Conservation (phyloP, 345 rosid species). For the Clarkia xantiana region DNA sequence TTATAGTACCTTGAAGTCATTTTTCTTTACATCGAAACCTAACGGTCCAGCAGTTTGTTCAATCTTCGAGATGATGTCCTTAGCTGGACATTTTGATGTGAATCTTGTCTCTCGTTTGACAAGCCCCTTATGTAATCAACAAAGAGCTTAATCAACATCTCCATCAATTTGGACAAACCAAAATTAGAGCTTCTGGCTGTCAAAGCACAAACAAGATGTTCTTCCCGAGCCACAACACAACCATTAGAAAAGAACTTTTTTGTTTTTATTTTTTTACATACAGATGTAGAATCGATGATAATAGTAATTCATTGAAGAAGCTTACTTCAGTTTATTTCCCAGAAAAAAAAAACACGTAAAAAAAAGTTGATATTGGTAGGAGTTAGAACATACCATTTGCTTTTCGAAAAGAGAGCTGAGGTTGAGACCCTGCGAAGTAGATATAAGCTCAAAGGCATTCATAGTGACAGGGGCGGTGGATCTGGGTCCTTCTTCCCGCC, state of each 20-base stretch:
- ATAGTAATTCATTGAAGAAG: no score
- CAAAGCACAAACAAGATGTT: no score
- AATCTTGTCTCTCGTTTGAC: constrained; percentile 88
- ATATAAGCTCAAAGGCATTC: constrained; percentile 98
- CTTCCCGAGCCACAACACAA: no score
- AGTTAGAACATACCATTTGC: constrained; percentile 52
- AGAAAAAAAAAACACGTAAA: no score
- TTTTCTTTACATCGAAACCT: constrained; percentile 94
- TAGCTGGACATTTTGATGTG: constrained; percentile 74
- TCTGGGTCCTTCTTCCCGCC: constrained; percentile 55
- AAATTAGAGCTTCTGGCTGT: no score
- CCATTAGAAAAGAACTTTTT: no score
- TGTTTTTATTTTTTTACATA: no score
- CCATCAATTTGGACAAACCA: no score
- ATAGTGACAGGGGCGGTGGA: constrained; percentile 56
- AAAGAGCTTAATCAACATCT: no score
- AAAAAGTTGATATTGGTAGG: no score
- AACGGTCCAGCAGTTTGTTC: constrained; percentile 73
- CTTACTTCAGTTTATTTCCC: no score
- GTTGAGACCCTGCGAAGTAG: constrained; percentile 94
- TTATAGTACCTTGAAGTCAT: constrained; percentile 60
- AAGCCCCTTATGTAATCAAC: constrained; percentile 41
- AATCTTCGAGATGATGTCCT: constrained; percentile 79
- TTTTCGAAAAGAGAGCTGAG: constrained; percentile 86
- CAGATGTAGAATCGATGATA: no score